Conservation (phyloP, 148 eudicot species). For the Linanthus parryae region DNA sequence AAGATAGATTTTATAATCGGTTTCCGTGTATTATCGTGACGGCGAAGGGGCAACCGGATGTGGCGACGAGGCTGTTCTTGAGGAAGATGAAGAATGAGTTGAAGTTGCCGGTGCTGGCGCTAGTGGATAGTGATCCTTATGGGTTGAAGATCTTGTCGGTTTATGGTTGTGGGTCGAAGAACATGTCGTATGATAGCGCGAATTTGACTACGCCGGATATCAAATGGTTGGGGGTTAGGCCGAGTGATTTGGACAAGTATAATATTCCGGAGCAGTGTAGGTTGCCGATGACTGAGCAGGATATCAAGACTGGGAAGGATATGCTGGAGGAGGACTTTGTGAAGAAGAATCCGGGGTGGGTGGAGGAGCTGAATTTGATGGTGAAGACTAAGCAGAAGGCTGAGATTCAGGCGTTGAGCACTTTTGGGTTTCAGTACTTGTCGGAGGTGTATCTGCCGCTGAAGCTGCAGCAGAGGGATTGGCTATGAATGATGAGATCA, state of each 20-base stretch:
- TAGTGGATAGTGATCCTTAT: conserved; percentile 96
- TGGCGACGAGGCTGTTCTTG: conserved; percentile 75
- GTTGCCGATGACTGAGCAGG: conserved; percentile 96
- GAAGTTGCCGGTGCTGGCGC: conserved; percentile 78
- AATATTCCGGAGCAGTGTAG: conserved; percentile 90
- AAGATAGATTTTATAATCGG: conserved; percentile 84
- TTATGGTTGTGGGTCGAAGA: conserved; percentile 96
- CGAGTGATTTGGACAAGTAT: conserved; percentile 95
- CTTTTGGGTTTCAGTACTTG: conserved; percentile 93
- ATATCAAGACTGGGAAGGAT: conserved; percentile 96
- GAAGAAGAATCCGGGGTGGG: conserved; percentile 97
- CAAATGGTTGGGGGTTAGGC: conserved; percentile 92
- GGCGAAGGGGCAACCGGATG: conserved; percentile 94
- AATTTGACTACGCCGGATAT: conserved; percentile 93
- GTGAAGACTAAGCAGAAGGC: conserved; percentile 96
- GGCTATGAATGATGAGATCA: too few relatives aligned
- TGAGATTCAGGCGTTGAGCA: conserved; percentile 93
- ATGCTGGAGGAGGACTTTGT: conserved; percentile 96
- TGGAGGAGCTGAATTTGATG: conserved; percentile 88
- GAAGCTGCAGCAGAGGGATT: conserved; percentile 90
- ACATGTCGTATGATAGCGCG: conserved; percentile 96
- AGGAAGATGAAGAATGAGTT: conserved; percentile 85
- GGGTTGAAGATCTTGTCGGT: conserved; percentile 92
- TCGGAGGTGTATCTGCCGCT: conserved; percentile 91
- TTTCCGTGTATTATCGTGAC: conserved; percentile 89